phyloP scores from a whole-genome alignment of 2,329 filamentous ascomycete genomes.

The Knufia fluminis region DNA sequence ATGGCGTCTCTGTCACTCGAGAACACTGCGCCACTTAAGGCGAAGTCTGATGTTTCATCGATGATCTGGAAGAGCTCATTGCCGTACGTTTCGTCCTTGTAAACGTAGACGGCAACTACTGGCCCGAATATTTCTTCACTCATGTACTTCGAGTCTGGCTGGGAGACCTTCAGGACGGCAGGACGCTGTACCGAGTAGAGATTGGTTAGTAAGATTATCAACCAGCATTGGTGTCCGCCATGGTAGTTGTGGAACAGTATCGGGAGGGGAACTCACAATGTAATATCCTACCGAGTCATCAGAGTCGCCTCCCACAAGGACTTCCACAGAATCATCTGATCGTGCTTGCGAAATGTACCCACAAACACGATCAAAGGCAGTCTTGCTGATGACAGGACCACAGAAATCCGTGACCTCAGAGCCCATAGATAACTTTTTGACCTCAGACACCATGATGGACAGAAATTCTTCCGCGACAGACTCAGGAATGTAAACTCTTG shows the following conservation, averaged over 20 bases:
- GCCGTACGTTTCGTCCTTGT: constrained; percentile 37
- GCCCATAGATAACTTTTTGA: constrained; percentile 25
- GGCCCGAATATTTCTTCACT: constrained; percentile 45
- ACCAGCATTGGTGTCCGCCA: too few species aligned
- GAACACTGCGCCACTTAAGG: constrained; percentile 44
- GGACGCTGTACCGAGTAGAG: too few species aligned
- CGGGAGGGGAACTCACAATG: too few species aligned
- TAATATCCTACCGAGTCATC: constrained; percentile 28
- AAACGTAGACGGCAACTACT: constrained; percentile 40
- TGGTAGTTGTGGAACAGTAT: too few species aligned
- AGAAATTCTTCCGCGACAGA: constrained; percentile 21
- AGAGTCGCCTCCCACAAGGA: constrained; percentile 39
- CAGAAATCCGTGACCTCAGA: constrained; percentile 33
- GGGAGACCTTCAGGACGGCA: too few species aligned
- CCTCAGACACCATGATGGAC: constrained; percentile 18
- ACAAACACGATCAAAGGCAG: constrained; percentile 39
- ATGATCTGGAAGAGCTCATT: constrained; percentile 33
- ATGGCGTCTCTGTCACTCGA: constrained; percentile 41
- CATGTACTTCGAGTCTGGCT: too few species aligned
- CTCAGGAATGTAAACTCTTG: constrained; percentile 30
- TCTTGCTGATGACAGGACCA: constrained; percentile 42
- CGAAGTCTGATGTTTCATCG: constrained; percentile 36
- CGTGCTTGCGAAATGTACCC: constrained; percentile 39
- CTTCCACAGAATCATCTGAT: constrained; percentile 34
- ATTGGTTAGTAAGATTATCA: too few species aligned